phyloP scores from a whole-genome alignment of 2,329 filamentous ascomycete species.

The Sarocladiaceae sp. region DNA sequence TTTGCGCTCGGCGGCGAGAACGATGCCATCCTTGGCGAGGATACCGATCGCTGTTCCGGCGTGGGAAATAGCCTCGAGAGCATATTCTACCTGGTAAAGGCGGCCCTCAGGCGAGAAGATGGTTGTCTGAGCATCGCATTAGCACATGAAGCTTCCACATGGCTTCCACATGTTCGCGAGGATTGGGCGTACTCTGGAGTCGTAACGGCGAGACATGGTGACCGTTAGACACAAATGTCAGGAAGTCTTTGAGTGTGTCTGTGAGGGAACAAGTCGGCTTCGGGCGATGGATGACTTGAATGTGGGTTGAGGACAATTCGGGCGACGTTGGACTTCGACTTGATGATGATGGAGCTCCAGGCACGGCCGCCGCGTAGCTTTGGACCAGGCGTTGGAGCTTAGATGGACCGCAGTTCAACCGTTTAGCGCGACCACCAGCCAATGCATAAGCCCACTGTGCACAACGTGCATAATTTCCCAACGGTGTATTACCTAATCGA shows the following conservation, averaged over 20 bases:
- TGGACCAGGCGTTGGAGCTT: too few species aligned
- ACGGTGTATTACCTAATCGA: background rate
- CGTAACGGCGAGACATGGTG: constrained; percentile 93
- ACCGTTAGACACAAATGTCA: constrained; percentile 13
- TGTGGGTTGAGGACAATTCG: background rate
- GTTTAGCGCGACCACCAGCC: background rate
- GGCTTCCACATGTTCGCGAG: background rate
- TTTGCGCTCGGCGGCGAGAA: constrained; percentile 95
- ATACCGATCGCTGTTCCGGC: constrained; percentile 96
- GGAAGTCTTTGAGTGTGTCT: too few species aligned
- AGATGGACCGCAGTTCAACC: constrained; percentile 15
- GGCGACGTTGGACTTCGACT: background rate
- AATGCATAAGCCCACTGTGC: background rate
- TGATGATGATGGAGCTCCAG: constrained; percentile 35
- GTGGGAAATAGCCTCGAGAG: constrained; percentile 96
- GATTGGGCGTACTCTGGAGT: constrained; percentile 74
- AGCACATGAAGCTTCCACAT: background rate
- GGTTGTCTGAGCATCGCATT: constrained; percentile 65
- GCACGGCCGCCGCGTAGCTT: constrained; percentile 37
- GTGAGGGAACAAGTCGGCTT: too few species aligned
- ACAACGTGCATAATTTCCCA: background rate
- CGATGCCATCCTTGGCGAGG: constrained; percentile 95
- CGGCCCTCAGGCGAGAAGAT: constrained; percentile 99
- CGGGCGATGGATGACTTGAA: background rate
- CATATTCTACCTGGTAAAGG: constrained; percentile 99